Percentiles rank a stretch among this genome's conserved stretches.
Conservation (phyloP, 23 red algal genomes). For the Gracilaria caudata region DNA sequence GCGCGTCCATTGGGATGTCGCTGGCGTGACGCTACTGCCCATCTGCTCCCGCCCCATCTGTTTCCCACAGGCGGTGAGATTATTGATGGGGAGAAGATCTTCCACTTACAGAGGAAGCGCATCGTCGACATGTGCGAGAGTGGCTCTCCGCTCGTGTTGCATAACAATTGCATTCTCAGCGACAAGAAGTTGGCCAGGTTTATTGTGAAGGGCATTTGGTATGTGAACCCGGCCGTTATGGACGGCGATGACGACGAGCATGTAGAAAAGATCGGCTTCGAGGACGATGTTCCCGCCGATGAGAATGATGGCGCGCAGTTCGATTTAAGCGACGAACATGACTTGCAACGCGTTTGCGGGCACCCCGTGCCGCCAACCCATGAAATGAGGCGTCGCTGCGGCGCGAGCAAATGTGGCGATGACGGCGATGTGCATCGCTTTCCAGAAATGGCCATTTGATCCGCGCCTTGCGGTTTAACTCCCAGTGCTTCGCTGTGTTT, state of each 20-base stretch:
- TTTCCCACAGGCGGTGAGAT: conserved; percentile 44
- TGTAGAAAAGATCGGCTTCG: background rate
- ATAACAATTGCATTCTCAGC: conserved; percentile 55
- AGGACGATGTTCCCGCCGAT: background rate
- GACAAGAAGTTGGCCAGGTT: conserved; percentile 34
- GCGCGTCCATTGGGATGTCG: conserved; percentile 4
- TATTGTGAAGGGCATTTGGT: conserved; percentile 59
- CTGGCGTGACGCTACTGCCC: conserved; percentile 12
- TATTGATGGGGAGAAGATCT: conserved; percentile 12
- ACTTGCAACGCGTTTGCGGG: conserved; percentile 14
- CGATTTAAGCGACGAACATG: background rate
- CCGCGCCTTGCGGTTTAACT: background rate
- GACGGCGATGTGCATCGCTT: conserved; percentile 52
- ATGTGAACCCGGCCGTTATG: conserved; percentile 24
- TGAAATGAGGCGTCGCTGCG: conserved; percentile 31
- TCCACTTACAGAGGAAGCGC: conserved; percentile 12
- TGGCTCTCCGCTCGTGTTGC: conserved; percentile 13
- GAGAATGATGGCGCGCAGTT: background rate
- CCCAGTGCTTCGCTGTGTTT: no score
- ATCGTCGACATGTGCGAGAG: conserved; percentile 30
- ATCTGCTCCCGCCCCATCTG: background rate
- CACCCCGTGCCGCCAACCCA: conserved; percentile 13
- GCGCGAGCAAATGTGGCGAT: conserved; percentile 19
- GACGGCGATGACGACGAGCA: background rate
- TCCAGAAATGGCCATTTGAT: background rate